Evolutionary conservation across 495 filamentous ascomycete genomes (phyloP).

Genomic region (Cryomyces minteri): DNA sequence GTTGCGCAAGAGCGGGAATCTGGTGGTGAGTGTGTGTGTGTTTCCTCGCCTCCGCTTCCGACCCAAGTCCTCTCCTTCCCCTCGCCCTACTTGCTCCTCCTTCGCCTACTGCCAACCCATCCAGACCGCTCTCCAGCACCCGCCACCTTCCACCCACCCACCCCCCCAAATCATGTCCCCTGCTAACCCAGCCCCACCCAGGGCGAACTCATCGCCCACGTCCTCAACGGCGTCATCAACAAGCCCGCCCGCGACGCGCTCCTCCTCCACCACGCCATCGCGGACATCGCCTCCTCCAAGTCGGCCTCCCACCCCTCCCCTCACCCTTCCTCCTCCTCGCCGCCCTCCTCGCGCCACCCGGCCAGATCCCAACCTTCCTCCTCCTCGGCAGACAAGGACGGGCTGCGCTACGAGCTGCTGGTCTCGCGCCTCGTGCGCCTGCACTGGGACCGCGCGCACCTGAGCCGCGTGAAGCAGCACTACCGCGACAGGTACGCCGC

Average conservation of each 20-base stretch:
- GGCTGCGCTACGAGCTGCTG: slow-evolving; percentile 22
- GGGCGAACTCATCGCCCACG: slow-evolving; percentile 84
- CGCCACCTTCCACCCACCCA: slow-evolving; percentile 1
- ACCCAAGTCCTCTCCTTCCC: not conserved
- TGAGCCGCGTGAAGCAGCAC: slow-evolving; percentile 17
- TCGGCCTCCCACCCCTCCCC: not conserved
- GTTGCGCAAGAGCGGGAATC: slow-evolving; percentile 71
- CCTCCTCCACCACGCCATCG: slow-evolving; percentile 82
- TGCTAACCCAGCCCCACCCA: slow-evolving; percentile 23
- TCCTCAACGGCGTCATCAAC: slow-evolving; percentile 93
- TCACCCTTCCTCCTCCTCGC: not conserved
- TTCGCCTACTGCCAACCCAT: slow-evolving; percentile 1
- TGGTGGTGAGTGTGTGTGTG: slow-evolving; percentile 40
- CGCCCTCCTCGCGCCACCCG: too few relatives aligned
- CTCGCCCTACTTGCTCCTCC: not conserved
- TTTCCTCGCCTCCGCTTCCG: slow-evolving; percentile 11
- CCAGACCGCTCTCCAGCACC: not conserved
- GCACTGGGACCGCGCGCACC: slow-evolving; percentile 23
- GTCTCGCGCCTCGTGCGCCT: slow-evolving; percentile 19
- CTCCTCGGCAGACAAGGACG: slow-evolving; percentile 8
- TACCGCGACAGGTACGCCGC: slow-evolving; percentile 19
- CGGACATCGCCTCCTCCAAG: slow-evolving; percentile 17
- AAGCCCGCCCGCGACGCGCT: slow-evolving; percentile 85
- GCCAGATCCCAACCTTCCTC: slow-evolving; percentile 5
- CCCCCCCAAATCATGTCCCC: not conserved